A percentile compares a stretch with the other conserved stretches of the same genome.
Conservation (phyloP, 1,284 basidiomycete genomes). For the Gymnopus androsaceus region DNA sequence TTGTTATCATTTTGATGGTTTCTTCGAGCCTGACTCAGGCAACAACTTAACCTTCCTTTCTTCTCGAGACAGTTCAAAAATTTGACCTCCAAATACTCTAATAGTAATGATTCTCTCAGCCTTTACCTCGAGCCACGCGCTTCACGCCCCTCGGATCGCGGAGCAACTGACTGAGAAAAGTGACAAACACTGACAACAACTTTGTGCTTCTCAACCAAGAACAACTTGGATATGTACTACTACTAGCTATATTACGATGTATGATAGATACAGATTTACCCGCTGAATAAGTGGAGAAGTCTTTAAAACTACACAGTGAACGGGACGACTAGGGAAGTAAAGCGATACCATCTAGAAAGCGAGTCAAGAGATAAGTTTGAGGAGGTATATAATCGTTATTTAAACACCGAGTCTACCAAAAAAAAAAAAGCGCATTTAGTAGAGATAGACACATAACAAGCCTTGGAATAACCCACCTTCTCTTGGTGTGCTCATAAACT, state of each 20-base stretch:
- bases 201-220: not conserved
- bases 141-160: too few relatives aligned
- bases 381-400: not conserved
- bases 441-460: not conserved
- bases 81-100: too few relatives aligned
- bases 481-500: slow-evolving; percentile 83
- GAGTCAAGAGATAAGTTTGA: not conserved
- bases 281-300: not conserved
- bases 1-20: too few relatives aligned
- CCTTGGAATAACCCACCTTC: slow-evolving; percentile 46
- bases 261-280: slow-evolving; percentile 5
- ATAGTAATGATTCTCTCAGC: too few relatives aligned
- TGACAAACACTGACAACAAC: not conserved
- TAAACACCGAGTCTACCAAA: slow-evolving; percentile 7
- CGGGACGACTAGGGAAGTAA: not conserved
- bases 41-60: too few relatives aligned
- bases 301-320: slow-evolving; percentile 3
- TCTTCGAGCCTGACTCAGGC: too few relatives aligned
- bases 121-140: too few relatives aligned
- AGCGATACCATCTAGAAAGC: slow-evolving; percentile 6
- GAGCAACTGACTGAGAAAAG: too few relatives aligned
- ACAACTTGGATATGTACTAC: not conserved
- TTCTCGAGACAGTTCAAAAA: too few relatives aligned
- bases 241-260: slow-evolving; percentile 10
- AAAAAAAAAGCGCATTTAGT: not conserved